Evolutionary conservation across 176 grass and related monocot species (phyloP).

Genomic region (Oryza brachyantha): DNA sequence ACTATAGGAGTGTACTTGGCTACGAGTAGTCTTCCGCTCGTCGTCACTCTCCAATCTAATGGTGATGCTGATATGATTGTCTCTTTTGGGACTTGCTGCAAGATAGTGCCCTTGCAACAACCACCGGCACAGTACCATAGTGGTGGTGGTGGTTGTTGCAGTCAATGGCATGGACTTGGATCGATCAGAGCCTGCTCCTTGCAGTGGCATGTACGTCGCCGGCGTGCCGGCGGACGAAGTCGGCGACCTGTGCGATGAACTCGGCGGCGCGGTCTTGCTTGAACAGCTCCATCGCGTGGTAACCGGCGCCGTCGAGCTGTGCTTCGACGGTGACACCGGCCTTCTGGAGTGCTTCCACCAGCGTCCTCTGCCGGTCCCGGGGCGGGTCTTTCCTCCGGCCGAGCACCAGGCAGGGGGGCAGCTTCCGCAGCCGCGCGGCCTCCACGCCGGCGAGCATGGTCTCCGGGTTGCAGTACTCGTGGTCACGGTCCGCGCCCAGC

Average conservation of each 20-base stretch:
- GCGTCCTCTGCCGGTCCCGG: slow-evolving; percentile 55
- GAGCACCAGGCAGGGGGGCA: slow-evolving; percentile 76
- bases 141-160: neutral
- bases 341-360: slow-evolving; percentile 47
- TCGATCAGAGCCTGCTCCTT: slow-evolving; percentile 39
- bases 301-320: slow-evolving; percentile 48
- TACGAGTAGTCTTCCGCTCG: neutral
- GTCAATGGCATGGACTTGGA: neutral
- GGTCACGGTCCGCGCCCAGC: slow-evolving; percentile 59
- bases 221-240: slow-evolving; percentile 49
- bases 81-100: neutral
- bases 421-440: slow-evolving; percentile 28
- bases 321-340: slow-evolving; percentile 53
- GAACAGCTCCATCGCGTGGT: slow-evolving; percentile 76
- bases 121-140: neutral
- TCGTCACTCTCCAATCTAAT: slow-evolving; percentile 8
- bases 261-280: slow-evolving; percentile 46
- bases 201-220: slow-evolving; percentile 10
- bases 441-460: slow-evolving; percentile 39
- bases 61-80: neutral
- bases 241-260: slow-evolving; percentile 56
- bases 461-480: slow-evolving; percentile 72
- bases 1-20: neutral
- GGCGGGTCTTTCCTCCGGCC: slow-evolving; percentile 64
- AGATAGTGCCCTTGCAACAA: neutral